phyloP scores from a whole-genome alignment of 371 early-diverging fungal genomes.

The Syncephalastrum sp. region DNA sequence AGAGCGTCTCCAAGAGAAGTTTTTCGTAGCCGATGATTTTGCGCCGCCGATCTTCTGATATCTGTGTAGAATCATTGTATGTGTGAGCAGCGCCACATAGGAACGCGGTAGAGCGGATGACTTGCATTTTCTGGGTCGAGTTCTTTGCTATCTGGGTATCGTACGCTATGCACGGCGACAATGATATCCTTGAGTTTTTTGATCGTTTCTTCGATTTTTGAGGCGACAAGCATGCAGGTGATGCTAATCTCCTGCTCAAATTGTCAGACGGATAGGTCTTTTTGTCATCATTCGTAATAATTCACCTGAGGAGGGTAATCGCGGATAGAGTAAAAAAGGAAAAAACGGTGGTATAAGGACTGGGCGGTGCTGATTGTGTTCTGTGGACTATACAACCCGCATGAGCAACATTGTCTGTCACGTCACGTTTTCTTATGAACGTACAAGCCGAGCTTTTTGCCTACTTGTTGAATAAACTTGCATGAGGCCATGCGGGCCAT shows the following conservation, averaged over 20 bases:
- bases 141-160: slow-evolving; percentile 56
- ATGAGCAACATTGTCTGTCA: background rate
- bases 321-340: slow-evolving; percentile 59
- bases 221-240: slow-evolving; percentile 73
- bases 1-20: slow-evolving; percentile 58
- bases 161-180: slow-evolving; percentile 59
- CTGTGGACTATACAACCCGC: slow-evolving; percentile 53
- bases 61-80: slow-evolving; percentile 5
- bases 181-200: slow-evolving; percentile 76
- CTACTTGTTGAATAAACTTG: slow-evolving; percentile 51
- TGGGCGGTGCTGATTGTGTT: slow-evolving; percentile 74
- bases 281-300: too few species aligned
- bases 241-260: slow-evolving; percentile 51
- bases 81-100: too few species aligned
- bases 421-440: background rate
- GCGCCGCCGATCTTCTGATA: slow-evolving; percentile 57
- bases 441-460: slow-evolving; percentile 51
- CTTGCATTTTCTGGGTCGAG: slow-evolving; percentile 48
- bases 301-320: slow-evolving; percentile 42
- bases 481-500: slow-evolving; percentile 36
- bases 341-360: slow-evolving; percentile 70
- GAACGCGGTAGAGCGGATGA: background rate
- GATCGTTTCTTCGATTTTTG: slow-evolving; percentile 77
- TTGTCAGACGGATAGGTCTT: too few species aligned
- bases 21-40: slow-evolving; percentile 59